Conservation (phyloP, 208 protist genomes). For the Trypanosoma boissoni region DNA sequence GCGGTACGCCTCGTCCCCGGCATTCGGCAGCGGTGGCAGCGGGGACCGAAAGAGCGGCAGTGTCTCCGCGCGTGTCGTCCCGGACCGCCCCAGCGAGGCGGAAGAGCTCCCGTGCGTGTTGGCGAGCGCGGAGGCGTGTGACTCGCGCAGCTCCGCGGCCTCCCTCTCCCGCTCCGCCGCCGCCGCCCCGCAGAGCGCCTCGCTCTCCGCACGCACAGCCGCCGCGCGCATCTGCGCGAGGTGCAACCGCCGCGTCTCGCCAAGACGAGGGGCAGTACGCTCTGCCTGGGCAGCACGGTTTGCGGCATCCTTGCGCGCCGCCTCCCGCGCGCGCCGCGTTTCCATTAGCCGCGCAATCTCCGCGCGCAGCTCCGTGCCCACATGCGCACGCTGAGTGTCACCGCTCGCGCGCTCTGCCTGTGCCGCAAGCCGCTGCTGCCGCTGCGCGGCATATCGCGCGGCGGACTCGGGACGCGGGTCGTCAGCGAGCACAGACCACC, state of each 20-base stretch:
- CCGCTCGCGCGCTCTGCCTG: conserved; percentile 20
- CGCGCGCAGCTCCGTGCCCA: not conserved
- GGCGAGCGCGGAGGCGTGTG: conserved; percentile 1
- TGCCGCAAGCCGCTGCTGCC: conserved; percentile 25
- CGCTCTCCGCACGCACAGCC: not conserved
- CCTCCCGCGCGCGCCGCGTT: not conserved
- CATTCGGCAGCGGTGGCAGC: not conserved
- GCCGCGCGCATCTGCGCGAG: too few species aligned
- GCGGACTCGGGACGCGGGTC: not conserved
- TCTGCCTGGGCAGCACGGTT: too few species aligned
- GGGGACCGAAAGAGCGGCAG: not conserved
- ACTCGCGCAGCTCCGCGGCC: conserved; percentile 1
- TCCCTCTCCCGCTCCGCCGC: not conserved
- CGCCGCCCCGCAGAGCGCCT: not conserved
- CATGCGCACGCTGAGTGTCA: conserved; percentile 2
- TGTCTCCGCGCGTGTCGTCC: conserved; percentile 1
- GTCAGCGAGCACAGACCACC: conserved; percentile 10
- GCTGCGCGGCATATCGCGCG: not conserved
- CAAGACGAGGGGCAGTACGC: too few species aligned
- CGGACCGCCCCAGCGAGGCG: not conserved
- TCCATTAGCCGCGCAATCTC: not conserved
- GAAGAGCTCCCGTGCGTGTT: not conserved
- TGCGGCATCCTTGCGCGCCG: not conserved
- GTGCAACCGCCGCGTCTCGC: too few species aligned
- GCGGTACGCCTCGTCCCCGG: conserved; percentile 2